phyloP scores from a whole-genome alignment of 2,329 filamentous ascomycete genomes.

The Microdochium paspali region DNA sequence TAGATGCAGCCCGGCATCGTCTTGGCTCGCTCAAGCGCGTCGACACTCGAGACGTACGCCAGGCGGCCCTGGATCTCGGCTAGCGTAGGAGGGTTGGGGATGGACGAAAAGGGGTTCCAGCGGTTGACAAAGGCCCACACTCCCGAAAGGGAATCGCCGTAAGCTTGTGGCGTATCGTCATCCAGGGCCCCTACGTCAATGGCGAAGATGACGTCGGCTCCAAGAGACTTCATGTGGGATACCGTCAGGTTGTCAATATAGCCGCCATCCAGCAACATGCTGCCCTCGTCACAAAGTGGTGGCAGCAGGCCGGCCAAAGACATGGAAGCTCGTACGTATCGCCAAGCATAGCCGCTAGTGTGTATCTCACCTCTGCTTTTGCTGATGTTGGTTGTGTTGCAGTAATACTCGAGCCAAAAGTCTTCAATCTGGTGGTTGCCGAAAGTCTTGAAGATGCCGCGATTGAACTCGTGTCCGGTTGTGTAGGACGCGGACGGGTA shows the following conservation, averaged over 20 bases:
- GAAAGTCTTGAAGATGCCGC: constrained; percentile 97
- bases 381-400: constrained; percentile 98
- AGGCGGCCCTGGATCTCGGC: constrained; percentile 92
- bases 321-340: constrained; percentile 95
- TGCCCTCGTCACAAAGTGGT: constrained; percentile 91
- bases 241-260: constrained; percentile 98
- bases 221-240: constrained; percentile 90
- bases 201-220: constrained; percentile 89
- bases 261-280: constrained; percentile 91
- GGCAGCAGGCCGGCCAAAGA: constrained; percentile 86
- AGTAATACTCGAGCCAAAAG: constrained; percentile 98
- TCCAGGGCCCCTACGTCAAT: constrained; percentile 90
- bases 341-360: constrained; percentile 93
- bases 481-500: constrained; percentile 97
- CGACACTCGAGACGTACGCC: constrained; percentile 90
- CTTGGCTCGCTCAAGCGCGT: constrained; percentile 90
- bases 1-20: constrained; percentile 84
- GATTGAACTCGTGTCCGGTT: constrained; percentile 97
- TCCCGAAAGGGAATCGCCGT: constrained; percentile 88
- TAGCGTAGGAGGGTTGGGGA: constrained; percentile 86
- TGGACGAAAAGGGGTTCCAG: constrained; percentile 89
- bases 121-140: constrained; percentile 92
- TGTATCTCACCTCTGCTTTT: constrained; percentile 88
- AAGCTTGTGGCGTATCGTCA: constrained; percentile 82
- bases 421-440: constrained; percentile 96